phyloP scores from a whole-genome alignment of 2,329 filamentous ascomycete genomes.

The Tolypocladium endophyticum region DNA sequence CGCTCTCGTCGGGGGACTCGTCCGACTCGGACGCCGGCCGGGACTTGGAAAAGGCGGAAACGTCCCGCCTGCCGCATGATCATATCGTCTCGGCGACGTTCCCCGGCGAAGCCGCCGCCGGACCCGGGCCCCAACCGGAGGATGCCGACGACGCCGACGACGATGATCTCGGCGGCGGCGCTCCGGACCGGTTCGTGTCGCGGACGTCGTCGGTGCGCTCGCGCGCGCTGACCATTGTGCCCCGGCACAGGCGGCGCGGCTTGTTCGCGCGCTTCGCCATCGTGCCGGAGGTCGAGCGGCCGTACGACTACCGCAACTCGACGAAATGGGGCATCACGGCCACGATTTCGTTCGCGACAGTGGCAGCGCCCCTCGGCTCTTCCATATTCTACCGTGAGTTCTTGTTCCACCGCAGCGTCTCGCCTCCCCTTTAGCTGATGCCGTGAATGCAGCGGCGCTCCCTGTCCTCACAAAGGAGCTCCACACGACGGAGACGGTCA shows the following conservation, averaged over 20 bases:
- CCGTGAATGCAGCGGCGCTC: constrained; percentile 47
- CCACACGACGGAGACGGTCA: constrained; percentile 50
- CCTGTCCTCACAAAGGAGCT: constrained; percentile 52
- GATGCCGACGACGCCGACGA: neutral
- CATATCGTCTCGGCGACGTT: neutral
- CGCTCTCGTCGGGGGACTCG: neutral
- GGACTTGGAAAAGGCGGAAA: neutral
- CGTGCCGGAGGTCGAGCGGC: constrained; percentile 68
- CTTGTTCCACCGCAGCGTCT: neutral
- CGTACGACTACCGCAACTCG: constrained; percentile 59
- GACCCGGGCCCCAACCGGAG: neutral
- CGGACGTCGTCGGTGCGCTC: constrained; percentile 29
- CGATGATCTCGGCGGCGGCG: neutral
- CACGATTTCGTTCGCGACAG: constrained; percentile 65
- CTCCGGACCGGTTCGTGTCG: constrained; percentile 12
- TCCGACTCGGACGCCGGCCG: neutral
- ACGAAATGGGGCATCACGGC: constrained; percentile 82
- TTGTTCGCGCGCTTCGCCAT: constrained; percentile 60
- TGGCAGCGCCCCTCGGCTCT: constrained; percentile 73
- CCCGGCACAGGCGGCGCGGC: constrained; percentile 49
- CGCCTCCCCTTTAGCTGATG: neutral
- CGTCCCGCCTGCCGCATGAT: neutral
- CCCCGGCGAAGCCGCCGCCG: neutral
- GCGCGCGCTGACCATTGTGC: constrained; percentile 26
- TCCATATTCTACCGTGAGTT: constrained; percentile 69